phyloP scores from a whole-genome alignment of 495 filamentous ascomycete genomes.

The Penicillium chermesinum region DNA sequence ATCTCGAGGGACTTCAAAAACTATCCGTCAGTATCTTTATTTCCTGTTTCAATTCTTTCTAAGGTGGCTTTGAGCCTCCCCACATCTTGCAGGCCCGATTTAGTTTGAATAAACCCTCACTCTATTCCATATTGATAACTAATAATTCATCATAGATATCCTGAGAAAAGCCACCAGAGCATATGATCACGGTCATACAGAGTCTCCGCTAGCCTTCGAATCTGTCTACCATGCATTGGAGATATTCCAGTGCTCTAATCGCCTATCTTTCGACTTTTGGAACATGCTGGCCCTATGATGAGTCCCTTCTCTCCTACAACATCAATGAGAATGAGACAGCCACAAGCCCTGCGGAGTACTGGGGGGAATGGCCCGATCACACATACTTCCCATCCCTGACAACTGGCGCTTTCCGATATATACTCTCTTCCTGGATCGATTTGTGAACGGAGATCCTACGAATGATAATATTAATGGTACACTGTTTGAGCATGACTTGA shows the following conservation, averaged over 20 bases:
- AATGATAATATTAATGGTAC: conserved; percentile 71
- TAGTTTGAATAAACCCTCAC: too few relatives aligned
- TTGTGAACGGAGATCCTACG: conserved; percentile 64
- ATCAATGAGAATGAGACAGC: conserved; percentile 61
- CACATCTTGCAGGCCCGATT: too few relatives aligned
- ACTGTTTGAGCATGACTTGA: conserved; percentile 62
- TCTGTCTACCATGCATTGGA: conserved; percentile 33
- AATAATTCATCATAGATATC: too few relatives aligned
- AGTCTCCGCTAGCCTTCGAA: too few relatives aligned
- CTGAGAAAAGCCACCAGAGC: too few relatives aligned
- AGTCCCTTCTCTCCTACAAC: conserved; percentile 50
- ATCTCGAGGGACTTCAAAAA: background rate
- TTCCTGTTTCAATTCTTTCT: background rate
- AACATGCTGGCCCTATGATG: conserved; percentile 50
- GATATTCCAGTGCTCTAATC: conserved; percentile 20
- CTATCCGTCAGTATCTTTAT: background rate
- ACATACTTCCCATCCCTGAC: conserved; percentile 53
- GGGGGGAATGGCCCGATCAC: conserved; percentile 53
- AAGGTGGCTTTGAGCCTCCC: background rate
- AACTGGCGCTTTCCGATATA: conserved; percentile 74
- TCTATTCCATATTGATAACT: too few relatives aligned
- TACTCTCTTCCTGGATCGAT: conserved; percentile 64
- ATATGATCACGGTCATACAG: too few relatives aligned
- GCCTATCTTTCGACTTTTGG: conserved; percentile 25
- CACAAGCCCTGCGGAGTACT: conserved; percentile 55